Evolutionary conservation across 768 basidiomycete species (phyloP), one percentile per base, ranked within the genome.

Genomic region (Flagelloscypha sp.): DNA sequence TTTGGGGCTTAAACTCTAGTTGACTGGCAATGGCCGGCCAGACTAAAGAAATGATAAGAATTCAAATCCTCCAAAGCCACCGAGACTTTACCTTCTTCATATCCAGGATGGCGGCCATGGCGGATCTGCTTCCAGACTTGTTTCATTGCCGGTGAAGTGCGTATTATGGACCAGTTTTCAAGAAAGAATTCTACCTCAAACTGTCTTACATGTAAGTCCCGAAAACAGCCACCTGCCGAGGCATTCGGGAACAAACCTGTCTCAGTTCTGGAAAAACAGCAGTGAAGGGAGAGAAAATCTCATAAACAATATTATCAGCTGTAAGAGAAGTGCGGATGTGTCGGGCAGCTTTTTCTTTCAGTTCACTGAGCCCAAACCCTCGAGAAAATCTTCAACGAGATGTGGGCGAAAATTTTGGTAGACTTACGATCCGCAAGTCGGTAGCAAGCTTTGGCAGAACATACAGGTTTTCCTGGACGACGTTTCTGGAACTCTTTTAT

Each of bases 41-140:
- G 10, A 83, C 79, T 77, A 27, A 29, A 29, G 25, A 33, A 37
- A 28, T 2, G 21, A n/a, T 63, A 36, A 42, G 31, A 29, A 28
- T 10, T 12, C 6, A n/a, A 24, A 24, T n/a, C 13, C 19, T 31
- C 16, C 7, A 23, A 18, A 22, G 27, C 27, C 19, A 7, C 2
- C 10, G 24, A 36, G 15, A 20, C 22, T 42, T 20, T 11, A 81
- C 82, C 81, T 69, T 88, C 84, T 58, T 89, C 88, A 49, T 89
- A 90, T 1, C 88, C 87, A 12, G 85, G 82, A 52, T 89, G 84
- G 22, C 84, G 68, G 28, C 88, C 88, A 31, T 74, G 67, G 37
- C 89, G 67, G 27, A 93, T 88, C 56, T 89, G 84, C 38, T 78
- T 72, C 84, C 86, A 90, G 4, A 92, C 81, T 43, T 69, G 72